Evolutionary conservation across 2,329 filamentous ascomycete genomes (phyloP).

Genomic region (Curvularia eragrostidis): DNA sequence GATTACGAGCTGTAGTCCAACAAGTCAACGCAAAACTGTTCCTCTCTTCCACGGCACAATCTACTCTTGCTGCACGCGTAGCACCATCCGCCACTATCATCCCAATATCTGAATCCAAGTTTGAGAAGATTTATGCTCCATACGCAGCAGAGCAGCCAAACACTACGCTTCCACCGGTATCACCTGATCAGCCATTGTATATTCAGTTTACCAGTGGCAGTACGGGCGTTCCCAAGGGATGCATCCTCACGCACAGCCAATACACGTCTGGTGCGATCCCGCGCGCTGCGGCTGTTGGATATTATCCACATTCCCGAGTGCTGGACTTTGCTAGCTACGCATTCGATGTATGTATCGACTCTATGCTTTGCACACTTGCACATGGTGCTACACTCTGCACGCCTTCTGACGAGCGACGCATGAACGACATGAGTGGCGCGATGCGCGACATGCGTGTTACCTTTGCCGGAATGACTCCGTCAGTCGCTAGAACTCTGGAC

Average conservation of each 20-base stretch:
- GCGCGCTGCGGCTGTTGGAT: constrained; percentile 43
- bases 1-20: constrained; percentile 40
- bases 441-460: constrained; percentile 47
- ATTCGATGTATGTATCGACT: constrained; percentile 49
- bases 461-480: constrained; percentile 48
- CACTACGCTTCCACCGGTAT: constrained; percentile 35
- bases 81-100: constrained; percentile 41
- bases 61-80: constrained; percentile 37
- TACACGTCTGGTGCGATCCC: constrained; percentile 47
- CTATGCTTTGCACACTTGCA: constrained; percentile 45
- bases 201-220: constrained; percentile 49
- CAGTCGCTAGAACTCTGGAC: constrained; percentile 46
- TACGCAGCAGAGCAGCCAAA: constrained; percentile 38
- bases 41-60: constrained; percentile 40
- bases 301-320: constrained; percentile 42
- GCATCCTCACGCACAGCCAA: constrained; percentile 45
- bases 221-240: constrained; percentile 47
- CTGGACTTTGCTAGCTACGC: constrained; percentile 49
- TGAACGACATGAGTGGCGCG: constrained; percentile 56
- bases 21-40: constrained; percentile 40
- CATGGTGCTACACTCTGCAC: constrained; percentile 47
- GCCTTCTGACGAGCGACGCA: constrained; percentile 54
- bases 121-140: constrained; percentile 37
- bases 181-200: constrained; percentile 38
- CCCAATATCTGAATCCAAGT: constrained; percentile 44